phyloP scores from a whole-genome alignment of 2,329 filamentous ascomycete genomes.

The Zasmidium cellare region DNA sequence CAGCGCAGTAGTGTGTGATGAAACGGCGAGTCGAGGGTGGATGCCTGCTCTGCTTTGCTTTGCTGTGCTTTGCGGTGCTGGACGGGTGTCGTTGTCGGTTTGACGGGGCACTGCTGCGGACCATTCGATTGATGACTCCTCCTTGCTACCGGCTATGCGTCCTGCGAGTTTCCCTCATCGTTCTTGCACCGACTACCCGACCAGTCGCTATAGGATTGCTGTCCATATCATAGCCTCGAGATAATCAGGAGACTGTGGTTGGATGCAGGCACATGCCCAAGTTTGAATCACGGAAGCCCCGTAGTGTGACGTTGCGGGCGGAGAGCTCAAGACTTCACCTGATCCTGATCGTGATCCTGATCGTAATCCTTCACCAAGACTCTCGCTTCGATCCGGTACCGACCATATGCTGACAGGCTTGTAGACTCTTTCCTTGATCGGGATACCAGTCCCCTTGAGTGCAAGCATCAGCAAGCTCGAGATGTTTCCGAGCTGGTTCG shows the following conservation, averaged over 20 bases:
- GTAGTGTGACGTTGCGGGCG: background rate
- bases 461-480: too few relatives aligned
- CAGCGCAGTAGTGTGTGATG: background rate
- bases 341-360: too few relatives aligned
- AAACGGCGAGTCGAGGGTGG: background rate
- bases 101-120: slow-evolving; percentile 15
- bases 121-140: background rate
- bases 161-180: too few relatives aligned
- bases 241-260: background rate
- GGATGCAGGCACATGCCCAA: background rate
- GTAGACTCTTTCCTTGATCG: too few relatives aligned
- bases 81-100: background rate
- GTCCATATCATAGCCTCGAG: background rate
- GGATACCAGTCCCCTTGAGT: too few relatives aligned
- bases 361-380: too few relatives aligned
- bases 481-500: background rate
- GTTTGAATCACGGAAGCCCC: background rate
- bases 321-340: background rate
- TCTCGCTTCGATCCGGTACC: too few relatives aligned
- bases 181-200: too few relatives aligned
- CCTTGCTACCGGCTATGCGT: background rate
- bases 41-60: slow-evolving; percentile 5
- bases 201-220: background rate
- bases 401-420: too few relatives aligned
- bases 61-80: too few relatives aligned